Percentiles rank a stretch among this genome's conserved stretches.
Evolutionary conservation across 2,329 filamentous ascomycete genomes (phyloP).

Genomic region (Sclerotinia trifoliorum): DNA sequence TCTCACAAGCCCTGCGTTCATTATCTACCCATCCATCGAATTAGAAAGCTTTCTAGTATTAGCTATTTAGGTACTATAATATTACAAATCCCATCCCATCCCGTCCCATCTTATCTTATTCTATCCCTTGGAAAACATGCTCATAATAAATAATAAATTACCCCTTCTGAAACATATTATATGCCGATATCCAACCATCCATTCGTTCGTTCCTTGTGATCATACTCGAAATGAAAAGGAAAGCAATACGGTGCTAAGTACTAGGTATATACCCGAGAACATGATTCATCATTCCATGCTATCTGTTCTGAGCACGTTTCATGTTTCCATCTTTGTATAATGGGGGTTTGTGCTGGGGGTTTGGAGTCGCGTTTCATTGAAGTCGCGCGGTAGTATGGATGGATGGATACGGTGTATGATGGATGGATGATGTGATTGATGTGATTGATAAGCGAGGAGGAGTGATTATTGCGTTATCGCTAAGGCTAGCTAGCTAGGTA

Average conservation of each 20-base stretch:
- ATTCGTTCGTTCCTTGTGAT: too few species aligned
- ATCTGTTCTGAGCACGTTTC: constrained; percentile 24
- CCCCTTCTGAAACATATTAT: too few species aligned
- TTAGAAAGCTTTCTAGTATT: neutral
- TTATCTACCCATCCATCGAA: neutral
- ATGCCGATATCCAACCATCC: too few species aligned
- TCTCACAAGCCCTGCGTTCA: neutral
- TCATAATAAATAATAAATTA: neutral
- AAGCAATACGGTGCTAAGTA: too few species aligned
- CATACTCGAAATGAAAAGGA: too few species aligned
- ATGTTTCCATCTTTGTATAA: neutral
- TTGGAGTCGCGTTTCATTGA: neutral
- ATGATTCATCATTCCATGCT: neutral
- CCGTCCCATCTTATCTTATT: neutral
- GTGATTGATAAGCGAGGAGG: constrained; percentile 19
- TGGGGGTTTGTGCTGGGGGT: neutral
- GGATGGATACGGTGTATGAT: too few species aligned
- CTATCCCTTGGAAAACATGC: constrained; percentile 13
- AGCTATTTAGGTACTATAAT: too few species aligned
- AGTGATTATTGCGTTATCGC: neutral
- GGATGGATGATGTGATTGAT: too few species aligned
- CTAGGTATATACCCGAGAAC: neutral
- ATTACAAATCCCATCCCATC: neutral
- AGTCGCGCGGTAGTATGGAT: too few species aligned
- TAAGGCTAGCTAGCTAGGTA: neutral